phyloP scores from a whole-genome alignment of 768 basidiomycete genomes.

The Trametes gibbosa region DNA sequence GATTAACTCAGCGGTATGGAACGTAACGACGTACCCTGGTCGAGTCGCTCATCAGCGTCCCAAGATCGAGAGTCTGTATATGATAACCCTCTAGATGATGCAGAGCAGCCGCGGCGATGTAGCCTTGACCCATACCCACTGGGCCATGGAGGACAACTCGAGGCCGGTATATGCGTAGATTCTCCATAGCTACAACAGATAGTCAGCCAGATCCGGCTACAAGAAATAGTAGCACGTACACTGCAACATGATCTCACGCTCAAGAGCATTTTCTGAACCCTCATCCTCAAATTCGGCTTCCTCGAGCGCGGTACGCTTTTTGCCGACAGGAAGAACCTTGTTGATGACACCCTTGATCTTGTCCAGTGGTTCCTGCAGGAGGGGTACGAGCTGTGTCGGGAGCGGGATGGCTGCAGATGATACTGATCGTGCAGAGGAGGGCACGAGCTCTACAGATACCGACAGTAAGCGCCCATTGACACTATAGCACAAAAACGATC shows the following conservation, averaged over 20 bases:
- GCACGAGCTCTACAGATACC: conserved; percentile 70
- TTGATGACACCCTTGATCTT: conserved; percentile 70
- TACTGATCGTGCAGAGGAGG: conserved; percentile 90
- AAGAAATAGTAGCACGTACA: conserved; percentile 44
- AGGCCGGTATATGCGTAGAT: conserved; percentile 85
- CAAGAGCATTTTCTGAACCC: conserved; percentile 78
- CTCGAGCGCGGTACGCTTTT: conserved; percentile 81
- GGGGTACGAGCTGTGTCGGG: conserved; percentile 78
- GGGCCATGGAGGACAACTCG: conserved; percentile 80
- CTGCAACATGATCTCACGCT: conserved; percentile 85
- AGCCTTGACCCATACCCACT: conserved; percentile 85
- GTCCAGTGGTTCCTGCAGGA: conserved; percentile 68
- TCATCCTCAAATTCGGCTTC: conserved; percentile 94
- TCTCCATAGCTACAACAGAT: conserved; percentile 73
- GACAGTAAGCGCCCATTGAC: conserved; percentile 3
- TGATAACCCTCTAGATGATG: conserved; percentile 97
- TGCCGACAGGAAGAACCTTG: conserved; percentile 74
- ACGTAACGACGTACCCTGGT: conserved; percentile 59
- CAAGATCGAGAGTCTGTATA: conserved; percentile 90
- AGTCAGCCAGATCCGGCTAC: background rate
- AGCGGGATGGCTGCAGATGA: conserved; percentile 83
- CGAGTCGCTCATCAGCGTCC: conserved; percentile 83
- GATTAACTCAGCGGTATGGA: background rate
- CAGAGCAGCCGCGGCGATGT: conserved; percentile 85
- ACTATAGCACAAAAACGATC: background rate